Conservation (phyloP, 2,329 filamentous ascomycete species). For the Dryadomyces quercus-mongolicae region DNA sequence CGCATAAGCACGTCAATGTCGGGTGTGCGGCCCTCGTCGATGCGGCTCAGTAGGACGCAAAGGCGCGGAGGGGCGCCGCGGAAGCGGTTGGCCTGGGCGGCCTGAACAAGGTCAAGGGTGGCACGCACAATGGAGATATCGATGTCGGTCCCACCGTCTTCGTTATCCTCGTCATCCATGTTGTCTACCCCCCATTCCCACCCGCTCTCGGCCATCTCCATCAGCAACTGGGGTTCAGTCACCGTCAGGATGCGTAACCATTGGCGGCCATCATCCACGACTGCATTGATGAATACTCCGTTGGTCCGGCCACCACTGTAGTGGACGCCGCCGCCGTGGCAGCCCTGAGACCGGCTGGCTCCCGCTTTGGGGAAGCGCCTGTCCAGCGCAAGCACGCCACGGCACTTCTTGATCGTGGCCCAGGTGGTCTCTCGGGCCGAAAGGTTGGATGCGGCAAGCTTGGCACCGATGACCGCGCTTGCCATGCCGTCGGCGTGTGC, state of each 20-base stretch:
- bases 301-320: slow-evolving; percentile 3
- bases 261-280: slow-evolving; percentile 20
- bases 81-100: slow-evolving; percentile 17
- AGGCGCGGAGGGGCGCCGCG: slow-evolving; percentile 14
- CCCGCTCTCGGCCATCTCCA: slow-evolving; percentile 20
- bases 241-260: slow-evolving; percentile 23
- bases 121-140: slow-evolving; percentile 16
- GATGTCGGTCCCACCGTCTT: slow-evolving; percentile 8
- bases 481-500: neutral
- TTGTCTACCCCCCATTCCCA: slow-evolving; percentile 15
- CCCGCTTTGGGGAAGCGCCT: slow-evolving; percentile 13
- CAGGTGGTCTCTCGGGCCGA: slow-evolving; percentile 14
- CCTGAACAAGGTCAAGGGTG: slow-evolving; percentile 16
- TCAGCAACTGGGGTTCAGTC: slow-evolving; percentile 17
- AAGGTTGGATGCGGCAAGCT: slow-evolving; percentile 8
- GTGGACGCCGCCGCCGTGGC: neutral
- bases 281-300: slow-evolving; percentile 18
- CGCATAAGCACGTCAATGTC: slow-evolving; percentile 17
- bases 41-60: slow-evolving; percentile 17
- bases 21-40: slow-evolving; percentile 15
- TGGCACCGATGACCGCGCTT: neutral
- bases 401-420: slow-evolving; percentile 18
- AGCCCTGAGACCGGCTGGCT: neutral
- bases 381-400: slow-evolving; percentile 16
- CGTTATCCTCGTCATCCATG: slow-evolving; percentile 4